A percentile compares a stretch with the other conserved stretches of the same genome.
Evolutionary conservation across 768 basidiomycete genomes (phyloP).

Genomic region (Lyophyllum atratum): DNA sequence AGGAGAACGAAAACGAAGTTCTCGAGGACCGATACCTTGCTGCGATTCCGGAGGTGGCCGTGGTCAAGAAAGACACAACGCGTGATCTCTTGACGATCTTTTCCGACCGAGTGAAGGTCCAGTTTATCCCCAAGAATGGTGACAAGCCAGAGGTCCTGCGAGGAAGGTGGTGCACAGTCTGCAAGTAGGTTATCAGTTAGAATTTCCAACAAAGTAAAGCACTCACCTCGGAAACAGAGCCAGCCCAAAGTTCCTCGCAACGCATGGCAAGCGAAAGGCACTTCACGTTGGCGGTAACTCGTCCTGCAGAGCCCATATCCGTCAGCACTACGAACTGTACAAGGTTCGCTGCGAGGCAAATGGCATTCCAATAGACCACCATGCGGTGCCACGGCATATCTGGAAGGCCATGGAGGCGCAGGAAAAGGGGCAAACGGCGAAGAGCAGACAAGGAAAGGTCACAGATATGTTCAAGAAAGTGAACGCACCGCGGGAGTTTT

Average conservation of each 20-base stretch:
- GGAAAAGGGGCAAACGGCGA: not conserved
- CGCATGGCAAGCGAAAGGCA: constrained; percentile 1
- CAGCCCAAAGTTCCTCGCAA: not conserved
- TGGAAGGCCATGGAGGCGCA: not conserved
- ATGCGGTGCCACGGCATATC: not conserved
- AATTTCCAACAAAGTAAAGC: not conserved
- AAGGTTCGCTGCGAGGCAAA: not conserved
- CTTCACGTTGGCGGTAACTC: constrained; percentile 16
- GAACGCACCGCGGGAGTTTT: constrained; percentile 10
- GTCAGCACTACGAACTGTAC: constrained; percentile 15
- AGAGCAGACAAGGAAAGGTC: not conserved
- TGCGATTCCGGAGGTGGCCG: too few relatives aligned
- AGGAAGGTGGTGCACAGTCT: constrained; percentile 10
- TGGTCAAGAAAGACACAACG: not conserved
- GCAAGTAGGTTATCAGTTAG: constrained; percentile 7
- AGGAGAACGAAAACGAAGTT: not conserved
- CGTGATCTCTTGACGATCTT: not conserved
- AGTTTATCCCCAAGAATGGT: not conserved
- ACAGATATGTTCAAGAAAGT: not conserved
- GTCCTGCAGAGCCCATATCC: constrained; percentile 12
- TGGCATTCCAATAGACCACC: not conserved
- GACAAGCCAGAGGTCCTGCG: not conserved
- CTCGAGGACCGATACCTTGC: too few relatives aligned
- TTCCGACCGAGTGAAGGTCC: not conserved
- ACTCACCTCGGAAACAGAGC: not conserved